Base-by-base conservation (phyloP, 495 filamentous ascomycete genomes). In the Talaromyces liani region DNA sequence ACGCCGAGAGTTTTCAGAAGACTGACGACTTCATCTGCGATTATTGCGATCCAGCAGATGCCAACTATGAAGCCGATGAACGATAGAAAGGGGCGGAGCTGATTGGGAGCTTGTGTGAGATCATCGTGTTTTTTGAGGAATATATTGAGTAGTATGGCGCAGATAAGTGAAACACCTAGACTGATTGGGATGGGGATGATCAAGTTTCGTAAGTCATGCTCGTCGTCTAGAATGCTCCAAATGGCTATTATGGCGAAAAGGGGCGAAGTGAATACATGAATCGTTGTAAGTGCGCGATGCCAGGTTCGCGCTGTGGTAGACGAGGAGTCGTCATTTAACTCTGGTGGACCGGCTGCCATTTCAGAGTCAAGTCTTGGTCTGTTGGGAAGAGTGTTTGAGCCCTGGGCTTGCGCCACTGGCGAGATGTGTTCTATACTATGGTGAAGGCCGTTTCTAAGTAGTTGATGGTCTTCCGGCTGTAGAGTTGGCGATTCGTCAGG, bases 21-120 rank as follows among this genome's bases (percentile, higher is more conserved):
- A 45, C 91, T 92, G 6, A 99, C 95, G 16, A 99, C 95, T 74
- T 99, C 95, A 25, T 91, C 91, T 14, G 95, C 95, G 55, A 99
- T 91, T 12, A 92, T 96, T 22, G 89, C 91, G 65, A 99, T 98
- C 95, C 95, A 99, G 25, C 90, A 87, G 25, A 98, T 93, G 61
- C 85, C 83, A 62, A 99, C 93, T 8, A 87, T 73, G 71, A 99
- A 99, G n/a, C 95, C 95, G 0, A 93, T 76, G 67, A 95, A 90
- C 72, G 91, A 93, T 49, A 97, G 82, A 12, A 92, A 72, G 49
- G 85, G 85, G 34, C 91, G 87, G 76, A 88, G 90, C 60, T 79
- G 75, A 6, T 34, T 54, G 84, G 91, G 56, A 82, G 86, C 57
- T 72, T 77, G 67, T 73, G 74, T 12, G 80, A 76, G 58, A 78